phyloP scores from a whole-genome alignment of 495 filamentous ascomycete genomes.

The Tirmania nivea region DNA sequence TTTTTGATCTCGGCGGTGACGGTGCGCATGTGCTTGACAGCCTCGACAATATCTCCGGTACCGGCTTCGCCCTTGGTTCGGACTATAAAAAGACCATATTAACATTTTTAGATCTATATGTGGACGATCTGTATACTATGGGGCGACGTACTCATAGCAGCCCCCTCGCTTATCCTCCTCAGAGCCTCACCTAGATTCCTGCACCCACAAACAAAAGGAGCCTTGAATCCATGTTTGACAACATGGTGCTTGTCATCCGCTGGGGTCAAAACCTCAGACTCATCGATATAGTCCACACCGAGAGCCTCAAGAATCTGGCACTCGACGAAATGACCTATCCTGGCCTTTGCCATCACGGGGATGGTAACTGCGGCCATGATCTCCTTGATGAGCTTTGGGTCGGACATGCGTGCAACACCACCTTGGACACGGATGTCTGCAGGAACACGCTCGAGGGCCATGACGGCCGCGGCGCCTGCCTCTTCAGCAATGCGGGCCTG shows the following conservation, averaged over 20 bases:
- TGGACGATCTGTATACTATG: not conserved
- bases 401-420: constrained; percentile 92
- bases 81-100: constrained; percentile 21
- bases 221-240: constrained; percentile 59
- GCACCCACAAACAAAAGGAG: constrained; percentile 93
- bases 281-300: constrained; percentile 93
- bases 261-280: constrained; percentile 89
- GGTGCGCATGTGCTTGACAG: constrained; percentile 85
- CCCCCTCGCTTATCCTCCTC: constrained; percentile 75
- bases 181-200: constrained; percentile 88
- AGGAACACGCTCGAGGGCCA: constrained; percentile 94
- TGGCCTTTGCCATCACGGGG: constrained; percentile 96
- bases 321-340: constrained; percentile 95
- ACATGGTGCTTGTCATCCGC: constrained; percentile 84
- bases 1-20: constrained; percentile 65
- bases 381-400: constrained; percentile 84
- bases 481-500: constrained; percentile 90
- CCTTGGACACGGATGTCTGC: constrained; percentile 86
- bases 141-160: constrained; percentile 49
- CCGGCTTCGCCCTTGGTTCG: constrained; percentile 96
- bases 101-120: not conserved
- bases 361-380: constrained; percentile 96
- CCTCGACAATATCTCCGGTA: constrained; percentile 95
- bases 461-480: constrained; percentile 86
- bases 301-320: constrained; percentile 93